These are phyloP conservation scores for Hymenoscyphus albidus DNA, from an alignment of 2,329 filamentous ascomycete species.

Conservation along the genomic window DNA sequence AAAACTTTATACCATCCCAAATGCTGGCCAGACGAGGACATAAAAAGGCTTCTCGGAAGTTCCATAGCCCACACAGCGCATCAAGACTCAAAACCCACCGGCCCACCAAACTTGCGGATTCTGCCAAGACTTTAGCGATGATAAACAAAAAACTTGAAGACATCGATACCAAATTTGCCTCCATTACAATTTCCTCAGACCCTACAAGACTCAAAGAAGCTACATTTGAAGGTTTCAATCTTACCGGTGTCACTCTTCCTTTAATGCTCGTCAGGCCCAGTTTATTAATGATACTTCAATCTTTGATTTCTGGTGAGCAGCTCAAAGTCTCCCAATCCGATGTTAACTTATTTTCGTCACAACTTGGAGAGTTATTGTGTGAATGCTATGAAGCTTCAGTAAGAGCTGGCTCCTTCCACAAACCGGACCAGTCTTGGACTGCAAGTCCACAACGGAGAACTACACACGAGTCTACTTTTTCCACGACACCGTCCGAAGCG, in stretches of 20 bases:
- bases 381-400: background rate
- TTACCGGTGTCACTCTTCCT: background rate
- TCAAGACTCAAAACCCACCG: background rate
- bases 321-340: background rate
- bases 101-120: background rate
- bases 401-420: background rate
- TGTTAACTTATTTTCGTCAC: background rate
- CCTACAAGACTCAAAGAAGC: background rate
- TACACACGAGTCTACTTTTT: background rate
- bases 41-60: background rate
- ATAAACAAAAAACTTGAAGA: background rate
- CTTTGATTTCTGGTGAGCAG: background rate
- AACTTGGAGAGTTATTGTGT: background rate
- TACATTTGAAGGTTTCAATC: background rate
- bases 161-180: background rate
- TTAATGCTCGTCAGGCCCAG: background rate
- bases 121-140: background rate
- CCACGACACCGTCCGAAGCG: background rate
- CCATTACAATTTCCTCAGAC: background rate
- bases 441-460: background rate
- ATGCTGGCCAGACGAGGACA: background rate
- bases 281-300: background rate
- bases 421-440: background rate
- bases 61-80: background rate
- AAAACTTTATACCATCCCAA: background rate